Base-by-base conservation (phyloP, 352 stramenopile species). In the Globisporangium solare region DNA sequence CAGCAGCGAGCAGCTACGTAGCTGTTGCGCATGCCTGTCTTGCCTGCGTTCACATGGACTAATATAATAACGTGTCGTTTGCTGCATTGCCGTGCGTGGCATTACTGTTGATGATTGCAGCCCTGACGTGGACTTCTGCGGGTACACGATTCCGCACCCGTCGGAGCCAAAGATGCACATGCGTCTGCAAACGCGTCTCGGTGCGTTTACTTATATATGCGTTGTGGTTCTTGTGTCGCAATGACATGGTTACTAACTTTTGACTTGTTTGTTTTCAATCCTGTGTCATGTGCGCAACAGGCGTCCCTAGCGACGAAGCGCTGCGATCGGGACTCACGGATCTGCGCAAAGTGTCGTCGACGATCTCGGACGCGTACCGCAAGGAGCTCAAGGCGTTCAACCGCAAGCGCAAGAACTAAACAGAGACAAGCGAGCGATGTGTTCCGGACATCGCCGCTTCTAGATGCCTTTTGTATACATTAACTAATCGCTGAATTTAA, bases 101-200 rank as follows among this genome's bases (percentile, higher is more conserved):
- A n/a, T 43, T n/a, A n/a, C n/a, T n/a, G n/a, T n/a, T 43, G 17
- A 18, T 43, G 27, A 17, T 43, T 43, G 41, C 50, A 96, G 93
- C 60, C 80, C 84, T 3, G 79, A 96, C 37, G 89, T 98, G 12
- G 83, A 95, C 46, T 98, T 98, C 65, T 94, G 88, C 18, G 94
- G 94, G 56, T 98, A 98, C 74, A 97, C 89, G 37, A 96, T 98
- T 41, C 94, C 94, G 39, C 94, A 98, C 76, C 94, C 94, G 20
- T 96, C 88, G 7, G 94, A 98, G 65, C 92, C 92, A 21, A 92
- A 97, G 56, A 95, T 98, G 68, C 92, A 98, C 68, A 67, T 98
- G 24, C 82, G 94, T 37, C 79, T 98, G 17, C 94, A 98, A 71
- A 95, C 84, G 10, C 76, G 74, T 43, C 66, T 80, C 68, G 78